Evolutionary conservation across 2,329 filamentous ascomycete species (phyloP), one percentile per base, ranked within the genome.

Genomic region (Chaetomium sp.): DNA sequence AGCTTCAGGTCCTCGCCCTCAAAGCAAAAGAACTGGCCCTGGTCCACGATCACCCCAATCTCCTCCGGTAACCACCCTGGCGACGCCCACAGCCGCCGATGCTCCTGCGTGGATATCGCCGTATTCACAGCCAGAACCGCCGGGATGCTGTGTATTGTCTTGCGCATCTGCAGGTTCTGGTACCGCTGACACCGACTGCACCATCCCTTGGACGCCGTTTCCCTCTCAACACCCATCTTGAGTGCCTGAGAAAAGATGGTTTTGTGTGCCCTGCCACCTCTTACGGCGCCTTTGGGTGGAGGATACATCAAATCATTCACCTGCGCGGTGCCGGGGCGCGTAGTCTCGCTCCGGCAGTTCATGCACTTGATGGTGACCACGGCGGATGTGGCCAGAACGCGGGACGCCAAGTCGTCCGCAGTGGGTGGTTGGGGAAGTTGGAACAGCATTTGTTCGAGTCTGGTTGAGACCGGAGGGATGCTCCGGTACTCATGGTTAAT

Each of bases 31-130:
- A 97, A 89, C 66, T 95, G 89, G n/a, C 89, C 90, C 65, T 89
- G 84, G 57, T 95, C 89, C 55, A 96, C 83, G 55, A 95, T 89
- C 66, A 99, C 83, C 40, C 94, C 94, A 65, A 99, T 91, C 69
- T 97, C 91, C 66, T 94, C 88, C 0, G 94, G 94, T 10, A 99
- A 76, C 86, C 92, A 99, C 12, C 89, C 89, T 0, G 89, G 89
- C 10, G 85, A 89, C 1, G 89, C 84, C 95, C 95, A 99, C 12
- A 96, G 78, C 57, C 87, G 80, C 64, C 86, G 86, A 38, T 90
- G 83, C 60, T 92, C 88, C 2, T 84, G 80, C 46, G 75, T 86
- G 5, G 79, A 83, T 42, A 88, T 86, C 9, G 89, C 82, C 0
- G 90, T 88, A 67, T 96, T 96, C 33, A 99, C 79, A 75, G 95